phyloP scores from a whole-genome alignment of 2,329 filamentous ascomycete species.

The Sporothrix luriei region DNA sequence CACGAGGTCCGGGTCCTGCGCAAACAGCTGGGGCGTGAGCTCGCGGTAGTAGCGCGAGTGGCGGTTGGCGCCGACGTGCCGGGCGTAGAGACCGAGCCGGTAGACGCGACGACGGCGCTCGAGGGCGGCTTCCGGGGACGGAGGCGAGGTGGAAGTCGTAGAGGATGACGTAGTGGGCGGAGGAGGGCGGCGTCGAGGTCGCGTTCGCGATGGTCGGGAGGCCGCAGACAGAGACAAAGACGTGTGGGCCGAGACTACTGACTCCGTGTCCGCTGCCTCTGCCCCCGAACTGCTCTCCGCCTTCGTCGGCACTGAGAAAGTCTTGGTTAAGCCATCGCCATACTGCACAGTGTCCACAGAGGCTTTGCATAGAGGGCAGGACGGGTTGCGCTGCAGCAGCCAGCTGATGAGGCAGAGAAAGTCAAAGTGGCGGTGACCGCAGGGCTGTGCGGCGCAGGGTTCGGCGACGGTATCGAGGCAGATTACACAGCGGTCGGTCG shows the following conservation, averaged over 20 bases:
- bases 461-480: conserved; percentile 79
- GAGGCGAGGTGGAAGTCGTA: background rate
- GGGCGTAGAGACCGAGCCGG: conserved; percentile 68
- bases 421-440: conserved; percentile 79
- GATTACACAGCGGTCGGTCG: conserved; percentile 70
- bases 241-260: background rate
- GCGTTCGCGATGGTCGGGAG: background rate
- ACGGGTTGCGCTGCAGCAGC: conserved; percentile 66
- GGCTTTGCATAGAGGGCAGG: conserved; percentile 77
- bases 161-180: background rate
- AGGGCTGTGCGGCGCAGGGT: conserved; percentile 71
- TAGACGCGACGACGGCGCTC: conserved; percentile 72
- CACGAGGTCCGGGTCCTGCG: conserved; percentile 65
- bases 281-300: background rate
- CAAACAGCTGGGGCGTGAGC: conserved; percentile 68
- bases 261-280: background rate
- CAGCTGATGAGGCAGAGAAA: conserved; percentile 82
- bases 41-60: conserved; percentile 76
- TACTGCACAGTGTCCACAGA: conserved; percentile 64
- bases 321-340: conserved; percentile 58
- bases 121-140: conserved; percentile 44
- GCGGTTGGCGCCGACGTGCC: conserved; percentile 80
- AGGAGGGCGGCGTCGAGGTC: background rate
- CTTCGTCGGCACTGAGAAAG: conserved; percentile 52
- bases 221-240: background rate